These are phyloP conservation scores for Eutrema yunnanense DNA, from an alignment of 345 rosid genomes.

Conservation along the genomic window DNA sequence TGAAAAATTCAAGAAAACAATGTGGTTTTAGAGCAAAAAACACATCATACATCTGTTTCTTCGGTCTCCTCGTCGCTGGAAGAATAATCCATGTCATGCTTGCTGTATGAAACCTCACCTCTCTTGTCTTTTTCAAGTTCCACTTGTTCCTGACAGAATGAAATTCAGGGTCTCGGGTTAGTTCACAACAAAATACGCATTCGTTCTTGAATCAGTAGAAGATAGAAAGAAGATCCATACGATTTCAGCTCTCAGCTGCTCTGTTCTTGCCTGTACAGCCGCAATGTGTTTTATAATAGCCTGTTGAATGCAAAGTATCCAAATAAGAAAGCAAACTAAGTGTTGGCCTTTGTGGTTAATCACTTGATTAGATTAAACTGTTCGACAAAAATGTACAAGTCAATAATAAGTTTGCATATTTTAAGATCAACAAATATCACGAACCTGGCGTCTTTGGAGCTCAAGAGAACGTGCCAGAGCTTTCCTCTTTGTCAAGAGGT, in stretches of 20 bases:
- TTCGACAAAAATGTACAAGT: background rate
- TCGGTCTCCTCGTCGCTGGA: constrained; percentile 52
- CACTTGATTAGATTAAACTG: background rate
- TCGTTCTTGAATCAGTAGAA: background rate
- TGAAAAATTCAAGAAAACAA: background rate
- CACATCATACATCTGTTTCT: constrained; percentile 18
- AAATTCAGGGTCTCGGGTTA: constrained; percentile 8
- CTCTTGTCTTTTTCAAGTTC: constrained; percentile 47
- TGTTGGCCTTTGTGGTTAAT: background rate
- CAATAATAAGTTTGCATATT: background rate
- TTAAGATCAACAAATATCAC: background rate
- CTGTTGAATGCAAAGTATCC: constrained; percentile 39
- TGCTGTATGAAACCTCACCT: constrained; percentile 50
- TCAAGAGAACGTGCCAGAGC: constrained; percentile 96
- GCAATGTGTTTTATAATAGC: constrained; percentile 61
- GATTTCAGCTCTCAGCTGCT: constrained; percentile 67
- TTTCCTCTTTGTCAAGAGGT: constrained; percentile 91
- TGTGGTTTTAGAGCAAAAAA: background rate
- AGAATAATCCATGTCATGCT: constrained; percentile 60
- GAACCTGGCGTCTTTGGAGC: constrained; percentile 87
- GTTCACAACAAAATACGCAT: background rate
- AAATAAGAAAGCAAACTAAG: background rate
- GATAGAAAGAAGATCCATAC: constrained; percentile 38
- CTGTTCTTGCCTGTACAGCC: constrained; percentile 48
- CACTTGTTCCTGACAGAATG: constrained; percentile 55